A percentile compares a stretch with the other conserved stretches of the same genome.
These are phyloP conservation scores for Jamesozyma hellenica DNA, from an alignment of 805 yeast species.

Conservation along the genomic window DNA sequence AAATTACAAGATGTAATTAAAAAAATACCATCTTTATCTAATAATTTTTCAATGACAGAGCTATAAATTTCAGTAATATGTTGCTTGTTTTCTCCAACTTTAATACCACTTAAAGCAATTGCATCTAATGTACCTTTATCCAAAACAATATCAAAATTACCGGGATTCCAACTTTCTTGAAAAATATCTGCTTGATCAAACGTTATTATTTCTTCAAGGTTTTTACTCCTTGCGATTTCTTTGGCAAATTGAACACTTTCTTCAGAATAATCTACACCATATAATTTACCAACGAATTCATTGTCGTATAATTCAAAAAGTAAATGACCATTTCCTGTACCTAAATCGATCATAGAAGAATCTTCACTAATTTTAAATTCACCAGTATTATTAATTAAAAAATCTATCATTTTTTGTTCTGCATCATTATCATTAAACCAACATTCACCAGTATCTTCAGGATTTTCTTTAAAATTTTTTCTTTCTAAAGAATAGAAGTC, in stretches of 20 bases:
- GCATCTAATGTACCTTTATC: slow-evolving; percentile 98
- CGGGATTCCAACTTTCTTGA: slow-evolving; percentile 30
- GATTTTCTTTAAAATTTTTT: slow-evolving; percentile 58
- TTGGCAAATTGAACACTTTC: slow-evolving; percentile 70
- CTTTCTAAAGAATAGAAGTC: slow-evolving; percentile 69
- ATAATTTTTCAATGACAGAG: slow-evolving; percentile 42
- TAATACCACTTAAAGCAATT: slow-evolving; percentile 68
- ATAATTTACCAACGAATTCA: slow-evolving; percentile 45
- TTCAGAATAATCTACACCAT: slow-evolving; percentile 82
- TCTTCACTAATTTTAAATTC: slow-evolving; percentile 24
- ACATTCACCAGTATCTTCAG: slow-evolving; percentile 84
- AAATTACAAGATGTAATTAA: slow-evolving; percentile 90
- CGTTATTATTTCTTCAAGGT: slow-evolving; percentile 27
- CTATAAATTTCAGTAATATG: slow-evolving; percentile 56
- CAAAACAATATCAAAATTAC: slow-evolving; percentile 58
- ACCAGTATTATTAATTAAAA: slow-evolving; percentile 44
- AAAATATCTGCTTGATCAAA: slow-evolving; percentile 70
- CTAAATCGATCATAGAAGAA: slow-evolving; percentile 60
- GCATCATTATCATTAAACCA: slow-evolving; percentile 98
- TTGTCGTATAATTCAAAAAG: slow-evolving; percentile 60
- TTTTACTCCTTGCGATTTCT: slow-evolving; percentile 39
- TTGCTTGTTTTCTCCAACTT: slow-evolving; percentile 36
- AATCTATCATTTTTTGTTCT: slow-evolving; percentile 71
- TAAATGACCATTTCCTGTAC: slow-evolving; percentile 94
- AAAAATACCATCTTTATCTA: slow-evolving; percentile 48